Conservation (phyloP, 2,329 filamentous ascomycete genomes). For the Colletotrichum limetticola region DNA sequence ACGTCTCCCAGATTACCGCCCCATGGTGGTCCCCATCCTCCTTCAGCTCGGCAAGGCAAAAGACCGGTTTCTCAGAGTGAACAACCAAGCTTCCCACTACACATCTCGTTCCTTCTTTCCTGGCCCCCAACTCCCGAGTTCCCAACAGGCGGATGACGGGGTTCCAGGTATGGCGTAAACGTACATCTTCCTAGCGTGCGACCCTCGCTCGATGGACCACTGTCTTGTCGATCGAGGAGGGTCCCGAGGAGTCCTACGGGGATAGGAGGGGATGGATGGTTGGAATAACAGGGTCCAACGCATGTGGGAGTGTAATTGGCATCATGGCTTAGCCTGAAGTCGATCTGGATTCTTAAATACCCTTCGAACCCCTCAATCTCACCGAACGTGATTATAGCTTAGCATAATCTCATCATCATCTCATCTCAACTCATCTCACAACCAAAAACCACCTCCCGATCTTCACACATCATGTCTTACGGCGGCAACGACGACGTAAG, state of each 20-base stretch:
- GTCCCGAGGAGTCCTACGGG: not conserved
- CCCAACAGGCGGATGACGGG: not conserved
- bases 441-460: not conserved
- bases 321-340: not conserved
- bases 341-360: conserved; percentile 20
- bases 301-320: conserved; percentile 31
- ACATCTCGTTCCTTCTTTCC: not conserved
- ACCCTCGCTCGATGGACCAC: conserved; percentile 27
- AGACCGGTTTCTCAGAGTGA: not conserved
- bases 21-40: not conserved
- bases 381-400: not conserved
- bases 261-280: not conserved
- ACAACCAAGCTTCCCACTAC: not conserved
- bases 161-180: conserved; percentile 30
- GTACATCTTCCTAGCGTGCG: conserved; percentile 26
- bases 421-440: not conserved
- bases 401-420: conserved; percentile 4
- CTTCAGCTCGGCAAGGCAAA: not conserved
- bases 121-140: not conserved
- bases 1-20: not conserved
- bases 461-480: conserved; percentile 55
- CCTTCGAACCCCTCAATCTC: not conserved
- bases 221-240: conserved; percentile 31
- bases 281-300: conserved; percentile 4
- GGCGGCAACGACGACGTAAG: conserved; percentile 53